Conservation (phyloP, 2,329 filamentous ascomycete species). For the Fusarium sp. region DNA sequence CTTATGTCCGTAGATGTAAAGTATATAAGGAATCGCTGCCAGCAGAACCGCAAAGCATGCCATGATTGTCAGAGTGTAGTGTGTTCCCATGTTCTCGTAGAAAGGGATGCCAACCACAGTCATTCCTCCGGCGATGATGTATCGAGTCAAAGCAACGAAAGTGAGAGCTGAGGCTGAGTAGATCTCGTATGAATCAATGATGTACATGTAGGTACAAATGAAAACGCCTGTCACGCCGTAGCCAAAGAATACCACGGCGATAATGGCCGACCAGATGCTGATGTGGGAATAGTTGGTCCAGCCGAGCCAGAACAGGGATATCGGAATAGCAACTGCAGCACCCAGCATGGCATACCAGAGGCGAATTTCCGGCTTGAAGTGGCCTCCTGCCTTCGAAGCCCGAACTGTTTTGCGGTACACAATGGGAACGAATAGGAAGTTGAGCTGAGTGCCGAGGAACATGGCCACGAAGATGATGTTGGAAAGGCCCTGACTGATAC, state of each 20-base stretch:
- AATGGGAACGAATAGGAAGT: conserved; percentile 49
- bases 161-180: conserved; percentile 50
- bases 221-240: conserved; percentile 52
- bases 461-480: conserved; percentile 59
- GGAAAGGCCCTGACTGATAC: conserved; percentile 54
- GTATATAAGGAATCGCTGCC: conserved; percentile 46
- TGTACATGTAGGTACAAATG: conserved; percentile 51
- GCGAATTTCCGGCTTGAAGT: conserved; percentile 52
- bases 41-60: conserved; percentile 46
- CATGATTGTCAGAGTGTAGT: conserved; percentile 50
- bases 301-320: conserved; percentile 63
- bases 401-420: conserved; percentile 49
- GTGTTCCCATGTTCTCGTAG: conserved; percentile 49
- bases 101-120: conserved; percentile 50
- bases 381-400: conserved; percentile 37
- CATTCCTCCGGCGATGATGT: conserved; percentile 49
- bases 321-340: conserved; percentile 54
- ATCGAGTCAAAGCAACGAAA: conserved; percentile 48
- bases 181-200: conserved; percentile 51
- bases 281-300: conserved; percentile 57
- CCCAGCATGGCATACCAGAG: conserved; percentile 58
- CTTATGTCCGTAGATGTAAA: conserved; percentile 42
- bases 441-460: conserved; percentile 54
- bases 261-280: conserved; percentile 58
- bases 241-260: conserved; percentile 57